Conservation (phyloP, 176 grass and related monocot species). For the Musa troglodytarum region DNA sequence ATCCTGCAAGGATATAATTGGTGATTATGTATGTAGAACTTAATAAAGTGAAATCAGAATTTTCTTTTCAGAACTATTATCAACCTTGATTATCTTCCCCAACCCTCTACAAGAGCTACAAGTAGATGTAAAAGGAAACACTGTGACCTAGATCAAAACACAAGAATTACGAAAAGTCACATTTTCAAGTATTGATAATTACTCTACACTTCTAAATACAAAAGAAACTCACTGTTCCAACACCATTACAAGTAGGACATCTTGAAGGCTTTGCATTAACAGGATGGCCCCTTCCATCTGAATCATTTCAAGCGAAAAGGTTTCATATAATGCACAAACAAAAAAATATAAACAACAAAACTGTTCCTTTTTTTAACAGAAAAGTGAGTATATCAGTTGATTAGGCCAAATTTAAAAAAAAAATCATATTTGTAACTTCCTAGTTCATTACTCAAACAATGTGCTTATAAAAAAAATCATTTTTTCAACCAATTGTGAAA, state of each 20-base stretch:
- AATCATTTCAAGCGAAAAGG: slow-evolving; percentile 25
- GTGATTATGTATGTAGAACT: background rate
- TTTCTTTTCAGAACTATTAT: slow-evolving; percentile 17
- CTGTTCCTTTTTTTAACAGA: too few relatives aligned
- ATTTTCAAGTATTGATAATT: background rate
- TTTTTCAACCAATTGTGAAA: background rate
- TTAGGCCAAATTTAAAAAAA: background rate
- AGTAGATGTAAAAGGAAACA: slow-evolving; percentile 72
- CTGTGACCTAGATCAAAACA: slow-evolving; percentile 44
- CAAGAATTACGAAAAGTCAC: slow-evolving; percentile 1
- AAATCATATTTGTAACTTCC: background rate
- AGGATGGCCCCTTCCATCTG: slow-evolving; percentile 79
- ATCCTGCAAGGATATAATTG: slow-evolving; percentile 39
- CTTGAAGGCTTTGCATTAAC: slow-evolving; percentile 59
- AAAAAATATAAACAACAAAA: background rate
- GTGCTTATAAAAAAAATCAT: background rate
- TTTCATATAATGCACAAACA: slow-evolving; percentile 8
- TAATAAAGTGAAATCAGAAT: background rate
- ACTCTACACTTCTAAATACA: background rate
- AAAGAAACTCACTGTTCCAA: slow-evolving; percentile 56
- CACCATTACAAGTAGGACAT: slow-evolving; percentile 71
- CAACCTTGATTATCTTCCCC: slow-evolving; percentile 85
- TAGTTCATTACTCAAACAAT: background rate
- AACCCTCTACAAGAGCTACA: slow-evolving; percentile 73
- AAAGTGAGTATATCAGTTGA: too few relatives aligned